phyloP scores from a whole-genome alignment of 2,329 filamentous ascomycete species.

The Exophiala sideris region DNA sequence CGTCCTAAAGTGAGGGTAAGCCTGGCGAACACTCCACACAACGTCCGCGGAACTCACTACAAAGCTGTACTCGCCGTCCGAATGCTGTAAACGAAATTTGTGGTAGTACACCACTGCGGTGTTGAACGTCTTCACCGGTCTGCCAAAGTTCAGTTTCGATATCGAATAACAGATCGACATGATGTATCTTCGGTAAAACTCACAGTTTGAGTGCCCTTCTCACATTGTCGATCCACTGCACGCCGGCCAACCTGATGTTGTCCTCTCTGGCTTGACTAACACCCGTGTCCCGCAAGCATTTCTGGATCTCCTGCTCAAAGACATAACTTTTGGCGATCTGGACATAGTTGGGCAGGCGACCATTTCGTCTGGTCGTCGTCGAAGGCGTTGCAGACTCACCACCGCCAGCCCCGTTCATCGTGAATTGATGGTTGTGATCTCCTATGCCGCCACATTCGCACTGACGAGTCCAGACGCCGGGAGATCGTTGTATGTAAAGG shows the following conservation, averaged over 20 bases:
- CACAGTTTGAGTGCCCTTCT: slow-evolving; percentile 75
- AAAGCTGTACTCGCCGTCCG: slow-evolving; percentile 81
- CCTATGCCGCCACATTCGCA: slow-evolving; percentile 20
- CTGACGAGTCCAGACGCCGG: neutral
- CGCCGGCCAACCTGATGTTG: slow-evolving; percentile 74
- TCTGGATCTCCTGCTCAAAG: slow-evolving; percentile 75
- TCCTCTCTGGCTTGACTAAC: slow-evolving; percentile 78
- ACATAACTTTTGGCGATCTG: slow-evolving; percentile 71
- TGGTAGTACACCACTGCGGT: slow-evolving; percentile 92
- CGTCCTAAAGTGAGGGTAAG: slow-evolving; percentile 57
- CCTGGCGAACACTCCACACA: neutral
- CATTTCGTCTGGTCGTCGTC: slow-evolving; percentile 20
- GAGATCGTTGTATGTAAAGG: too few relatives aligned
- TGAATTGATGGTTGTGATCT: slow-evolving; percentile 8
- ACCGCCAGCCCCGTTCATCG: slow-evolving; percentile 19
- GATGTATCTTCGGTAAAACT: slow-evolving; percentile 33
- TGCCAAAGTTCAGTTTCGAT: slow-evolving; percentile 34
- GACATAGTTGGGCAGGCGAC: slow-evolving; percentile 62
- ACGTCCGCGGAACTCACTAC: slow-evolving; percentile 38
- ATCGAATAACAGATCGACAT: neutral
- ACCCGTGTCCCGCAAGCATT: slow-evolving; percentile 65
- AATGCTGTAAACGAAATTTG: slow-evolving; percentile 81
- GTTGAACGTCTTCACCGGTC: slow-evolving; percentile 85
- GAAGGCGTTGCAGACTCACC: slow-evolving; percentile 9
- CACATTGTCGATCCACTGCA: slow-evolving; percentile 84